Base-by-base conservation (phyloP, 331 rosid genomes). In the Acacia concinna region DNA sequence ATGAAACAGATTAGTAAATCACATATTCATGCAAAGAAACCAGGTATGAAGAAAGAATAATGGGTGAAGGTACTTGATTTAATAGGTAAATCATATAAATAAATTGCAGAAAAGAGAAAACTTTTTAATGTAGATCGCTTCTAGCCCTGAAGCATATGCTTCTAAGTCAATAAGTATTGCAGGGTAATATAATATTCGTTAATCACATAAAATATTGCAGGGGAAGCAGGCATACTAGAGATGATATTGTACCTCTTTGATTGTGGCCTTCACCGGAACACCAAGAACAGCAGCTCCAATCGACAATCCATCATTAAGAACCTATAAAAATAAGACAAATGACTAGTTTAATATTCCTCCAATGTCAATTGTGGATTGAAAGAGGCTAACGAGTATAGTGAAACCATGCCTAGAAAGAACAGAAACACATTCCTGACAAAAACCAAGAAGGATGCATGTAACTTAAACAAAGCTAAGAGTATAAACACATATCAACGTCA, bases 251-350 rank as follows among this genome's bases (percentile, higher is more conserved):
- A 68, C 99, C 98, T 95, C 98, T 85, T 93, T 95, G 89, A 95
- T 93, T 34, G 99, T 95, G 74, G 99, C 97, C 89, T 95, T 95
- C 51, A 68, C 92, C 52, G 98, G 99, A 78, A 95, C 98, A 38
- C 98, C 98, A 78, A 93, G 99, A 66, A 95, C 99, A 11, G 97
- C 93, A 23, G 98, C 99, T 72, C 98, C 97, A 38, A 90, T 87
- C 77, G 88, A 81, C 86, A 83, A 80, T 79, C 94, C 99, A 84
- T 95, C 99, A 79, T 76, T 75, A 78, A 95, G 89, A 84, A 95
- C 99, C 99, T 95, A 82, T 79, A 78, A 32, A 54, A 74, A 87
- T 35, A 65, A 60, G 40, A 71, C 35, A 81, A 75, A 37, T 14
- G 67, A 56, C 51, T 71, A 75, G 63, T 80, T 56, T 8, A 73